A percentile compares a stretch with the other conserved stretches of the same genome.
phyloP scores from a whole-genome alignment of 371 early-diverging fungal genomes.

The Rhizomucor pusillus region DNA sequence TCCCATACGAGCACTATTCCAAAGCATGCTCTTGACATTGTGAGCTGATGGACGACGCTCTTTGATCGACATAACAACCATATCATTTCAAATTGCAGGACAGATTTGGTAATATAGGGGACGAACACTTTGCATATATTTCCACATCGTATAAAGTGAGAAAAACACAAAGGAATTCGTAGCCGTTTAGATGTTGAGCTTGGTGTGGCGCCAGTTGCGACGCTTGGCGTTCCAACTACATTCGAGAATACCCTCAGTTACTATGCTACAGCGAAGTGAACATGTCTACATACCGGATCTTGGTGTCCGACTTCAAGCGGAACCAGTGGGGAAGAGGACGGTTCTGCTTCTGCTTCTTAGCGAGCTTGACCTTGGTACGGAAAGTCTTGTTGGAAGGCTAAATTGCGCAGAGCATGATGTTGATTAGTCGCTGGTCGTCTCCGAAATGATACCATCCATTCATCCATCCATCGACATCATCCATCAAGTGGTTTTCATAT shows the following conservation, averaged over 20 bases:
- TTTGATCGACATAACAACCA: no score
- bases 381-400: constrained; percentile 96
- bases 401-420: neutral
- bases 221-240: constrained; percentile 96
- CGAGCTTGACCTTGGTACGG: constrained; percentile 95
- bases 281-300: constrained; percentile 66
- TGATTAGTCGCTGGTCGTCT: constrained; percentile 37
- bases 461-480: no score
- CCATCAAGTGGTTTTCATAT: no score
- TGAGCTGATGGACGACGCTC: no score
- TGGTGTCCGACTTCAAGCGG: constrained; percentile 94
- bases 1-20: no score
- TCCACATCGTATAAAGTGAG: no score
- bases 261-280: neutral
- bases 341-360: constrained; percentile 98
- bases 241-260: neutral
- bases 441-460: no score
- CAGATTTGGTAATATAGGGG: no score
- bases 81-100: no score
- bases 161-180: neutral
- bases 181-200: constrained; percentile 84
- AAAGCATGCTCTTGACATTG: no score
- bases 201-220: constrained; percentile 98
- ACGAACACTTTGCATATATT: no score
- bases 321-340: constrained; percentile 98